phyloP scores from a whole-genome alignment of 306 rosid species.

The Vicia faba region DNA sequence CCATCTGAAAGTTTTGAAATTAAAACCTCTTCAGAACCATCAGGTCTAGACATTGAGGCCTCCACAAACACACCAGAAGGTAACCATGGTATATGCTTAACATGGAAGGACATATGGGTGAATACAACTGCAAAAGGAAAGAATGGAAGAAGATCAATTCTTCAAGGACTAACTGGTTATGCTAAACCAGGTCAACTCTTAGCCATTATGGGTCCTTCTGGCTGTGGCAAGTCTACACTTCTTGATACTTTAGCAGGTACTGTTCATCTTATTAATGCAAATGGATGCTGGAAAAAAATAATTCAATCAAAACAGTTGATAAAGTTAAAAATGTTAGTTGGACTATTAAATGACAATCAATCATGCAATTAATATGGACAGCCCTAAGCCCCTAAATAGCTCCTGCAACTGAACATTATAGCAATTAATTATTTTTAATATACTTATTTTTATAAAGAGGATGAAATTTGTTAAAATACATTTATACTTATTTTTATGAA shows the following conservation, averaged over 20 bases:
- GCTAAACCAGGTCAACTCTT: constrained; percentile 54
- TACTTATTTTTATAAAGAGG: too few species aligned
- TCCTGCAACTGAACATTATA: too few species aligned
- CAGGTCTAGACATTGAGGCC: constrained; percentile 25
- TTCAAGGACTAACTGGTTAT: constrained; percentile 55
- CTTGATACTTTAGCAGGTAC: constrained; percentile 64
- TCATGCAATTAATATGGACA: too few species aligned
- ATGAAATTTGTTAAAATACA: too few species aligned
- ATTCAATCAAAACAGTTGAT: too few species aligned
- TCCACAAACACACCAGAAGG: not conserved
- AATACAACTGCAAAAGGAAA: constrained; percentile 31
- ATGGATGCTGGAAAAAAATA: too few species aligned
- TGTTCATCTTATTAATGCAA: too few species aligned
- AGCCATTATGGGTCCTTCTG: constrained; percentile 62
- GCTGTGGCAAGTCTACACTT: constrained; percentile 73
- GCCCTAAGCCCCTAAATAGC: too few species aligned
- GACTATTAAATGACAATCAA: too few species aligned
- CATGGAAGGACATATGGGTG: constrained; percentile 67
- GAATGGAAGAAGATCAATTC: constrained; percentile 43
- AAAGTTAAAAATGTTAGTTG: too few species aligned
- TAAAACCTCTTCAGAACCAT: not conserved
- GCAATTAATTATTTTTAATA: too few species aligned
- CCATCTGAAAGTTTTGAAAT: not conserved
- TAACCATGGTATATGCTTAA: constrained; percentile 39
- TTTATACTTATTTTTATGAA: too few species aligned